Evolutionary conservation across 2,329 filamentous ascomycete genomes (phyloP), one percentile per base, ranked within the genome.

Genomic region (Magnaporthiopsis rhizophila): DNA sequence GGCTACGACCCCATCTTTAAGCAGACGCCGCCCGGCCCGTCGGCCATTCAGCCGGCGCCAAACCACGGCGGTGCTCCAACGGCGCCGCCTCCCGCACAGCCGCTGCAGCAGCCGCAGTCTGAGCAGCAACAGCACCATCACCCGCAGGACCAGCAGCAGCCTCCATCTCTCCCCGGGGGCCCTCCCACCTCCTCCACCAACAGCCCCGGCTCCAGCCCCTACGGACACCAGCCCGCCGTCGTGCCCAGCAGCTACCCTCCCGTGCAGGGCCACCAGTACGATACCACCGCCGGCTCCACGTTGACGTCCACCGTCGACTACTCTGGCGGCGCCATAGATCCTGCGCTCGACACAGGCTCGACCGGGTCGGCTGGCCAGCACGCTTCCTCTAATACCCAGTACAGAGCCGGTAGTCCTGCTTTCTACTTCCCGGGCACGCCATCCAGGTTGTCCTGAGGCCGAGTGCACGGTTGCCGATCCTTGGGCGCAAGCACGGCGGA

Each of bases 1-100:
- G 91, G 91, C 64, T 95, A 95, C 84, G 91, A 95, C 72, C 90
- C 91, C 53, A 91, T 94, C 72, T 95, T 94, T 79, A 91, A 92
- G 77, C 85, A 85, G 69, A 85, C 88, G 67, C 86, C 59, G 61
- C 61, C 61, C 26, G 34, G 61, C 63, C 89, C 89, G 36, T 83
- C 89, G 61, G 84, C 87, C 68, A 89, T 92, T 67, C 90, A 94
- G 74, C 85, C 89, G 26, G 86, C 87, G 15, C 86, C 87, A 64
- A 85, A 83, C 28, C 59, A 32, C 28, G 24, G 38, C 38, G 38
- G 3, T 15, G 38, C 38, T 15, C 38, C 38, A 13, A 18, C 38
- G 38, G 38, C 4, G 38, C 38, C 38, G 38, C 38, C 38, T 3
- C 38, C 38, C 15, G 38, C 38, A 45, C 38, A 45, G 15, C 38